phyloP scores from a whole-genome alignment of 2,329 filamentous ascomycete species.

The Aspergillus uvarum region DNA sequence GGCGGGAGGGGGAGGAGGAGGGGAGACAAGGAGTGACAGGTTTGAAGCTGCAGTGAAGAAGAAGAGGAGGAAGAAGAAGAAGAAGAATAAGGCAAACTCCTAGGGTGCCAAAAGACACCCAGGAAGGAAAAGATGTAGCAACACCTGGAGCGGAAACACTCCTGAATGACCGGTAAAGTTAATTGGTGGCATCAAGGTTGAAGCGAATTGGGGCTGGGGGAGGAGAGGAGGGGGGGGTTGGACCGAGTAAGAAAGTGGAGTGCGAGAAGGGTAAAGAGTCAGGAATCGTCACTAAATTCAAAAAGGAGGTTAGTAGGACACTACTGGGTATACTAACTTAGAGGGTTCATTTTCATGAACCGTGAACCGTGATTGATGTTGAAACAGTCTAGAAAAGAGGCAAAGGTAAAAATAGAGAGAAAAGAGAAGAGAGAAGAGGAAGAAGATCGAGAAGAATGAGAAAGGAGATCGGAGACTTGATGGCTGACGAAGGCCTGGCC shows the following conservation, averaged over 20 bases:
- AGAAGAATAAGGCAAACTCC: constrained; percentile 2
- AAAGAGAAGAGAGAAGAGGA: too few species aligned
- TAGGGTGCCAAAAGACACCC: constrained; percentile 2
- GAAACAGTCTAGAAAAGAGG: background rate
- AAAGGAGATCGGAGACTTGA: background rate
- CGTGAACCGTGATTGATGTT: background rate
- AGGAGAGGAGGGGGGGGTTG: background rate
- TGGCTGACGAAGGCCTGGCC: background rate
- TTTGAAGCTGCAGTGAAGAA: constrained; percentile 5
- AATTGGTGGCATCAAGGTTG: constrained; percentile 20
- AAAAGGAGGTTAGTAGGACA: constrained; percentile 4
- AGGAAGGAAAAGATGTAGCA: background rate
- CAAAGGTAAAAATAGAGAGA: background rate
- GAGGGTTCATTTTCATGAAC: background rate
- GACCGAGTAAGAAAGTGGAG: constrained; percentile 6
- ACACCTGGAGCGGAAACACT: constrained; percentile 6
- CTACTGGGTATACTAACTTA: background rate
- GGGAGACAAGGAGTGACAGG: constrained; percentile 5
- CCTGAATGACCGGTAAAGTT: constrained; percentile 19
- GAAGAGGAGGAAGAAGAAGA: constrained; percentile 1
- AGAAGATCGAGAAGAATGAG: background rate
- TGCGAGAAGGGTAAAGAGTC: constrained; percentile 8
- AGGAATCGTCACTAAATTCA: background rate
- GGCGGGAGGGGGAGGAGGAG: background rate
- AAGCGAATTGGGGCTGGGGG: constrained; percentile 13